Conservation (phyloP, 2,329 filamentous ascomycete genomes). For the Drechmeria coniospora region DNA sequence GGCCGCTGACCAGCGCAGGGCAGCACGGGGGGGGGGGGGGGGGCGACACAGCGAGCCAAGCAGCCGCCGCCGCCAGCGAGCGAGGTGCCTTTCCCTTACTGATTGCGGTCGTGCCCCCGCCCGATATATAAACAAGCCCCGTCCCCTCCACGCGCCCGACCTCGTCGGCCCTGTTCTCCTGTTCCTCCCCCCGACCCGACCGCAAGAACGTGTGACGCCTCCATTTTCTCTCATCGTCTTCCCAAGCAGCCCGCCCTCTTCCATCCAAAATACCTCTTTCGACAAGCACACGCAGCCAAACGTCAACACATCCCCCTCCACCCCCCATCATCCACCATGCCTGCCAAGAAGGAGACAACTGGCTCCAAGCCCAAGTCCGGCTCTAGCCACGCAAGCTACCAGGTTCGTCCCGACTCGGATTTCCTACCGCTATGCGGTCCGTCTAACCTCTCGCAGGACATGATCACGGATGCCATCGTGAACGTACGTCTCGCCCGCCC, state of each 20-base stretch:
- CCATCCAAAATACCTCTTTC: conserved; percentile 13
- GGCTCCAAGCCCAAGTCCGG: conserved; percentile 33
- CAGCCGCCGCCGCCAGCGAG: too few species aligned
- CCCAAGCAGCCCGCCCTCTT: too few species aligned
- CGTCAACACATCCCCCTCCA: background rate
- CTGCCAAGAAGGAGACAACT: conserved; percentile 37
- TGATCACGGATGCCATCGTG: conserved; percentile 48
- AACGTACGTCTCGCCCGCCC: conserved; percentile 32
- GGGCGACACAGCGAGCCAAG: conserved; percentile 1
- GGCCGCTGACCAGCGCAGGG: too few species aligned
- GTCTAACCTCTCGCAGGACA: conserved; percentile 30
- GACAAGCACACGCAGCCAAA: too few species aligned
- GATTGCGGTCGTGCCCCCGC: conserved; percentile 41
- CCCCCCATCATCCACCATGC: conserved; percentile 28
- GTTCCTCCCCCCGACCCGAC: conserved; percentile 15
- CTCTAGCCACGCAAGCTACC: conserved; percentile 38
- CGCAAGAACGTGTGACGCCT: conserved; percentile 4
- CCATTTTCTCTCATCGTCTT: conserved; percentile 8
- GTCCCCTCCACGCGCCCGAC: conserved; percentile 36
- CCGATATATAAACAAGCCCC: conserved; percentile 46
- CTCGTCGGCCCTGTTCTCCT: conserved; percentile 19
- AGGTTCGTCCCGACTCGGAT: conserved; percentile 27
- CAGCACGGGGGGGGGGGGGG: conserved; percentile 1
- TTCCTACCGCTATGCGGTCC: background rate
- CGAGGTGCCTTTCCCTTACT: too few species aligned